Evolutionary conservation across 768 basidiomycete species (phyloP).

Genomic region (Kwoniella sp.): DNA sequence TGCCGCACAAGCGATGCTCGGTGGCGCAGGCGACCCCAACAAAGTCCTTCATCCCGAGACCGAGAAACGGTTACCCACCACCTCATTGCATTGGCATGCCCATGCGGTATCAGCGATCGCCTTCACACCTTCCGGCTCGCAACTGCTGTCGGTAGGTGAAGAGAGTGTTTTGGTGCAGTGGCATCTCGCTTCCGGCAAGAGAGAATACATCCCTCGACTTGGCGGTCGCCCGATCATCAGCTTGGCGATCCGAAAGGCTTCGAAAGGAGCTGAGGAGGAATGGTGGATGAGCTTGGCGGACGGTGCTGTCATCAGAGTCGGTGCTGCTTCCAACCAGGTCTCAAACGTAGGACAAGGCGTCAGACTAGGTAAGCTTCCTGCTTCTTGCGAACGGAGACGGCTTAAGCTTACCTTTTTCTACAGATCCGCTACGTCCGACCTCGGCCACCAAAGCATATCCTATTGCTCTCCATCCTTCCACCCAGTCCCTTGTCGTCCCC

Average conservation of each 20-base stretch:
- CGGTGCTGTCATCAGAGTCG: constrained; percentile 76
- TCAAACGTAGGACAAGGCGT: constrained; percentile 58
- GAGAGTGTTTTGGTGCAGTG: constrained; percentile 96
- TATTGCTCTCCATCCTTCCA: constrained; percentile 72
- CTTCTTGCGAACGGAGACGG: constrained; percentile 63
- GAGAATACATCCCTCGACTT: constrained; percentile 88
- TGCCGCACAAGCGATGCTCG: constrained; percentile 11
- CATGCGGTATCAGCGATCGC: constrained; percentile 84
- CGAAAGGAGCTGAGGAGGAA: constrained; percentile 69
- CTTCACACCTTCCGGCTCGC: constrained; percentile 88
- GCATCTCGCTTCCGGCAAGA: constrained; percentile 85
- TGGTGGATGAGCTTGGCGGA: constrained; percentile 82
- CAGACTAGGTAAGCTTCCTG: constrained; percentile 69
- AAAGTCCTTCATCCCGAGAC: constrained; percentile 14
- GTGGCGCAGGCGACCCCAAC: constrained; percentile 8
- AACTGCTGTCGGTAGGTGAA: constrained; percentile 90
- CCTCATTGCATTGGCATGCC: constrained; percentile 93
- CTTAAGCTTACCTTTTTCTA: constrained; percentile 59
- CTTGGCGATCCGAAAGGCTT: constrained; percentile 56
- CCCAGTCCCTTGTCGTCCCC: constrained; percentile 79
- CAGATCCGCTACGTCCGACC: constrained; percentile 67
- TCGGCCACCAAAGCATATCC: constrained; percentile 59
- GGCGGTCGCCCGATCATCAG: constrained; percentile 81
- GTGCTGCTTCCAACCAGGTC: constrained; percentile 71
- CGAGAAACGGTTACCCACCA: constrained; percentile 75